Conservation (phyloP, 1,284 basidiomycete species). For the Cystobasidiaceae sp. region DNA sequence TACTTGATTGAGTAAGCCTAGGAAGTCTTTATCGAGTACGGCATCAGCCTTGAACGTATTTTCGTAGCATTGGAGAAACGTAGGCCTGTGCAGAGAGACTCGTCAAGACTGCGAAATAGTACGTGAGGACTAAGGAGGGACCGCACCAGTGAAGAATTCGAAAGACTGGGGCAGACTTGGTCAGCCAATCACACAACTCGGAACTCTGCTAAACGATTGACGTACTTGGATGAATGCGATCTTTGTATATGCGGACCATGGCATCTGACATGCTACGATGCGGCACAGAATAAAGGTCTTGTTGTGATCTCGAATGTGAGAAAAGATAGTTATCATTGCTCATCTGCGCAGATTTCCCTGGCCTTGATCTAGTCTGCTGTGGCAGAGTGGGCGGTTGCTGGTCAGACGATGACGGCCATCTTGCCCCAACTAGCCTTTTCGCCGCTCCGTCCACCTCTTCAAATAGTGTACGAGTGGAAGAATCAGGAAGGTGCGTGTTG, state of each 20-base stretch:
- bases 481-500: conserved; percentile 1
- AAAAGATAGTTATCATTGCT: neutral
- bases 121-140: too few species aligned
- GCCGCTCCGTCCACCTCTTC: conserved; percentile 13
- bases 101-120: too few species aligned
- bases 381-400: neutral
- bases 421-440: neutral
- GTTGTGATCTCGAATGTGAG: neutral
- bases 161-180: neutral
- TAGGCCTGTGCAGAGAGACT: conserved; percentile 19
- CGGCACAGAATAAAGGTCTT: conserved; percentile 7
- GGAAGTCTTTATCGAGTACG: conserved; percentile 1
- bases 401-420: neutral
- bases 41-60: conserved; percentile 1
- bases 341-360: neutral
- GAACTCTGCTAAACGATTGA: neutral
- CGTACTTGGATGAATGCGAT: conserved; percentile 14
- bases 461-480: conserved; percentile 11
- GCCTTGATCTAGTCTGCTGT: too few species aligned
- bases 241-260: neutral
- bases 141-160: conserved; percentile 19
- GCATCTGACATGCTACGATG: conserved; percentile 6
- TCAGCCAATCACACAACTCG: neutral
- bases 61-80: neutral
- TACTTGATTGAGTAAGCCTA: conserved; percentile 11